Base-by-base conservation (phyloP, 305 asterid species). In the Fraxinus sp. region DNA sequence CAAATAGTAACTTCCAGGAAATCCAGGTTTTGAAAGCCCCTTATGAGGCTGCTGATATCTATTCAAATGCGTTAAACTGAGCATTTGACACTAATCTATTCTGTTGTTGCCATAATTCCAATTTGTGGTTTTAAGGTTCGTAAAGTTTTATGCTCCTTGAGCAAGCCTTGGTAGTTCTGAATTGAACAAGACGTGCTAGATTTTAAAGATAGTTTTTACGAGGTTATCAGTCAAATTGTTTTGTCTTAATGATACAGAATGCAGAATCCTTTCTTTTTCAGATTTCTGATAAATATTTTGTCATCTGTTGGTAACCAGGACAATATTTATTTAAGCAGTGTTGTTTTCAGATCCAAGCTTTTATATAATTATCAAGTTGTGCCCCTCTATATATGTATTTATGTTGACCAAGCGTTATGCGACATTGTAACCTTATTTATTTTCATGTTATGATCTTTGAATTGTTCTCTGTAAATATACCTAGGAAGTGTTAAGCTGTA, bases 1-100 rank as follows among this genome's bases (percentile, higher is more conserved):
- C 83, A 20, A 86, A 75, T 37, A 9, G 81, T 77, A 85, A 84
- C 90, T 86, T 88, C n/a, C 92, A 83, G 77, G 92, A 88, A 83
- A 52, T 86, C 80, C 91, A 87, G 85, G 85, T 79, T 43, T 83
- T 86, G 82, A 80, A 82, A 70, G 75, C 91, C 62, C 91, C 91
- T 0, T 86, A 83, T 30, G 93, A 88, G 37, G 36, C 87, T 46
- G n/a, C 57, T 11, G 88, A 90, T 81, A 86, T 87, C 79, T 90
- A 87, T 82, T 85, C 91, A 32, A 88, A 86, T 80, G 79, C 83
- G 5, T 83, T 87, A 66, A 84, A 82, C 81, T 87, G 86, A 87
- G 83, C 37, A 72, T 75, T 70, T 41, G 43, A 52, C 70, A 18
- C 26, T 26, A 22, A 33, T 4, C n/a, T 66, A 9, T 26, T 28